Conservation (phyloP, 2,329 filamentous ascomycete species). For the Talaromyces verruculosus region DNA sequence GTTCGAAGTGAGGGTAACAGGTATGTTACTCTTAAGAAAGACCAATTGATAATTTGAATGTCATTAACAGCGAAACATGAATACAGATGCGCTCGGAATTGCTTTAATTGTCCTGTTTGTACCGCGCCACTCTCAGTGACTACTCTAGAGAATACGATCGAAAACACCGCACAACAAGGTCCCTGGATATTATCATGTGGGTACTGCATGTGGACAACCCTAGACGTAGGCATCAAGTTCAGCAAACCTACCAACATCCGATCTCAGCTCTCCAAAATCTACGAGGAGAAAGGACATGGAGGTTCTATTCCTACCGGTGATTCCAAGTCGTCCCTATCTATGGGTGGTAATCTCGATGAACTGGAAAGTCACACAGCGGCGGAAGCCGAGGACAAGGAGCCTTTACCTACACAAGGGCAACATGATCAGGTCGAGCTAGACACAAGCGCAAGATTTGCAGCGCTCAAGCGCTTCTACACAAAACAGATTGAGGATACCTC, state of each 20-base stretch:
- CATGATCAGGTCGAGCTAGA: constrained; percentile 49
- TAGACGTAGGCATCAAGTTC: constrained; percentile 86
- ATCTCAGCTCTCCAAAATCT: constrained; percentile 71
- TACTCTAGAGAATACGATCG: constrained; percentile 60
- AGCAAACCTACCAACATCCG: constrained; percentile 86
- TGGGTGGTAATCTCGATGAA: constrained; percentile 26
- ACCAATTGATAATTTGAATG: constrained; percentile 32
- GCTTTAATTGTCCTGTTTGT: constrained; percentile 92
- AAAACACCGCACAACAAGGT: constrained; percentile 46
- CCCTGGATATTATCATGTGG: constrained; percentile 81
- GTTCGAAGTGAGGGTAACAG: constrained; percentile 91
- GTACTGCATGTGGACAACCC: constrained; percentile 90
- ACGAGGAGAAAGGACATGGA: constrained; percentile 47
- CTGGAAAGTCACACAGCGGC: constrained; percentile 22
- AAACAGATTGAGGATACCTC: constrained; percentile 68
- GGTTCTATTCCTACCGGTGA: constrained; percentile 39
- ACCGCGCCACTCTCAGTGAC: constrained; percentile 75
- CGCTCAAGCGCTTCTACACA: constrained; percentile 78
- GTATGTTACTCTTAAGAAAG: constrained; percentile 46
- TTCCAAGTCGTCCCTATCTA: constrained; percentile 40
- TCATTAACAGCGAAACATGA: constrained; percentile 23
- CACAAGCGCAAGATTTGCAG: constrained; percentile 69
- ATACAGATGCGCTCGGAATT: constrained; percentile 81
- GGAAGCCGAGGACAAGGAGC: constrained; percentile 31
- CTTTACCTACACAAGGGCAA: constrained; percentile 20